These are phyloP conservation scores for Leccinum subrobustum DNA, from an alignment of 1,284 basidiomycete species.

Conservation along the genomic window DNA sequence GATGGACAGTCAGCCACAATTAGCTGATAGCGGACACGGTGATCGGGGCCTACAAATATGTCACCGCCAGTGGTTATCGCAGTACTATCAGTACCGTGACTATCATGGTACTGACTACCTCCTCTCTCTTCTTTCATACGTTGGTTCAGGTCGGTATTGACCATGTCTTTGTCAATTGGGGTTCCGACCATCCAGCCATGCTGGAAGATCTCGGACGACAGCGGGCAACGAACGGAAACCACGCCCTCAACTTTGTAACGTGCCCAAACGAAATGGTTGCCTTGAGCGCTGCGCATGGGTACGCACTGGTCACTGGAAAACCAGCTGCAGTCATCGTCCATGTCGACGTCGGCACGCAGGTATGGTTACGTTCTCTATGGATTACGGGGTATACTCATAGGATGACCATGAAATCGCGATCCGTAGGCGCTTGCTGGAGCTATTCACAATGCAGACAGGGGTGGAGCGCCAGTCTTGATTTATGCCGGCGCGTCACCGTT, in stretches of 20 bases:
- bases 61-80: background rate
- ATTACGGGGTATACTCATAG: background rate
- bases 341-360: conserved; percentile 73
- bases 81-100: background rate
- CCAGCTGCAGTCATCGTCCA: conserved; percentile 72
- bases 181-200: conserved; percentile 69
- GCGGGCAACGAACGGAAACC: conserved; percentile 41
- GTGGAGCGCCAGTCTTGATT: conserved; percentile 63
- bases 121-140: conserved; percentile 56
- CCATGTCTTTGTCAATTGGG: conserved; percentile 74
- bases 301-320: conserved; percentile 60
- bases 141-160: conserved; percentile 63
- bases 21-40: no score
- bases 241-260: conserved; percentile 52
- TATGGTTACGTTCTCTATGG: conserved; percentile 17
- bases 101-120: conserved; percentile 50
- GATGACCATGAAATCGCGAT: background rate
- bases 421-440: conserved; percentile 64
- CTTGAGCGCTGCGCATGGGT: conserved; percentile 68
- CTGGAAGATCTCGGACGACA: conserved; percentile 66
- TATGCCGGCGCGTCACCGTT: conserved; percentile 70
- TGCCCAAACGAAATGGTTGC: conserved; percentile 79
- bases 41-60: background rate
- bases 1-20: no score
- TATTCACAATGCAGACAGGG: conserved; percentile 66